Base-by-base conservation (phyloP, 1,284 basidiomycete genomes). In the Leccinum angustisporum region DNA sequence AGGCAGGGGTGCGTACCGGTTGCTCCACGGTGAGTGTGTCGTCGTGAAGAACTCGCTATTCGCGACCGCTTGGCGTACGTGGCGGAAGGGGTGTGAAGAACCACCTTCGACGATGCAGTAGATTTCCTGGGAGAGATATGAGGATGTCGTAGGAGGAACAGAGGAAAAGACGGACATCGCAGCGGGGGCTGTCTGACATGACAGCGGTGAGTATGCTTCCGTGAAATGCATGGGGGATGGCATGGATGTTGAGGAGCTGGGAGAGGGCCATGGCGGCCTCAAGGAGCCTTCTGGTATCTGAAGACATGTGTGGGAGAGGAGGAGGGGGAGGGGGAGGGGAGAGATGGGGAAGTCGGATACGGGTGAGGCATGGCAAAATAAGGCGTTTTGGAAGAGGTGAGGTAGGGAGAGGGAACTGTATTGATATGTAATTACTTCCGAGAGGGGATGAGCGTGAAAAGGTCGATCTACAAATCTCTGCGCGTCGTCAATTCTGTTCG, bases 21-120 rank as follows among this genome's bases (percentile, higher is more conserved):
- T 83, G 65, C 78, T 83, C 84, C 84, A 85, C 16, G 83, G 80
- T 0, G 81, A 83, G 55, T 80, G 71, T 14, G 76, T 78, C 27
- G 76, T 77, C 1, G 78, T 76, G 62, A 83, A 73, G 57, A 78
- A 73, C 50, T 78, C 72, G 70, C 73, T 78, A 61, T 75, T 76
- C 56, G 78, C 73, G 61, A 84, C 69, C 16, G 84, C 84, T 61
- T 84, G 79, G 33, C 83, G 80, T 53, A 86, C 84, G 60, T 80
- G 79, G 62, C 81, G 80, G 67, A 86, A 86, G 1, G 82, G 83
- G 63, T 84, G 82, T 4, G 76, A 68, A 10, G 75, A 55, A 18
- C 81, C 80, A 40, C 82, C 82, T 70, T 85, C 82, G 60, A 84
- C 84, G 66, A 85, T 81, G 71, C 84, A 86, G 54, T 74, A 80